Evolutionary conservation across 805 yeast genomes (phyloP), one percentile per base, ranked within the genome.

Genomic region (Tanozyma kutaoensis): DNA sequence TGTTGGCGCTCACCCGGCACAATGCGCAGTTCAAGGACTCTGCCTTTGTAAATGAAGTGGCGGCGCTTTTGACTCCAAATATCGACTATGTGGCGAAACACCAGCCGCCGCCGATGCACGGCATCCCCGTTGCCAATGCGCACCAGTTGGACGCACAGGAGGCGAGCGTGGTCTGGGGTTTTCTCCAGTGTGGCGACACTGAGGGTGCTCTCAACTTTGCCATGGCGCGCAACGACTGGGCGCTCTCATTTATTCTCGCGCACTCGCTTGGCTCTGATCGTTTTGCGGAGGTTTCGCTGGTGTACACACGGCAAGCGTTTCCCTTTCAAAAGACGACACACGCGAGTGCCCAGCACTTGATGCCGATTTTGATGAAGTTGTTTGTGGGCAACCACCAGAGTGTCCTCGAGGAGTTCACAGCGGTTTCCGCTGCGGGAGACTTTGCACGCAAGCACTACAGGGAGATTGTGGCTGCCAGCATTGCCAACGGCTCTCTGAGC

Each of bases 191-290:
- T 4, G 95, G 95, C 2, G 62, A 75, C 30, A 67, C 73, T 14
- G 70, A 67, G 10, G 66, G 61, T 4, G 95, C 95, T 0, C 50
- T 85, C 25, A 58, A 64, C 14, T 54, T 61, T 29, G 74, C 91
- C 1, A 46, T 85, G 12, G 57, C 65, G 2, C 66, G 69, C 28
- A 66, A 71, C 8, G 80, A 81, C 37, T 86, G 81, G 77, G 73
- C 88, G 0, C 58, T 85, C 48, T 78, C 95, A 0, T 50, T 88
- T 29, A 46, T 84, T 17, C 55, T 86, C 26, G 74, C 93, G 1
- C 66, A 75, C 33, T 48, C 81, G 12, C 53, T 72, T 15, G 77
- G 91, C 3, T 66, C 69, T 13, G 74, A 70, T 3, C 58, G 61
- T 21, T 76, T 79, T 68, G 50, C 68, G 4, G 51, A 54, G 19